These are phyloP conservation scores for Terfezia claveryi DNA, from an alignment of 495 filamentous ascomycete species.

Conservation along the genomic window DNA sequence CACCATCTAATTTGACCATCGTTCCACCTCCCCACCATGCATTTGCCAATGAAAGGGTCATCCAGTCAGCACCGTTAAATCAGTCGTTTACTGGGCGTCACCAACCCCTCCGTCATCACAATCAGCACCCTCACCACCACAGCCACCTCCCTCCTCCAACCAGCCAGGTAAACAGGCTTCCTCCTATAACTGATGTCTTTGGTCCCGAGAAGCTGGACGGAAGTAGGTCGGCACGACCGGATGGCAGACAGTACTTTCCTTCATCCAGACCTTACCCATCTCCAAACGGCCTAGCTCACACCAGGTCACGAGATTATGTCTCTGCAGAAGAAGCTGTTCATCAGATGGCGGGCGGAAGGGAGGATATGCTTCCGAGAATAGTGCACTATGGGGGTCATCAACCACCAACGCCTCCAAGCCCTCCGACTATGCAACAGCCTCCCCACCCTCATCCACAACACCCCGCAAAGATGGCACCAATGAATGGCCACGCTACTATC, in stretches of 20 bases:
- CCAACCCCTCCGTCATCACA: conserved; percentile 60
- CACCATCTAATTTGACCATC: conserved; percentile 79
- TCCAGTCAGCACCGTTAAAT: conserved; percentile 89
- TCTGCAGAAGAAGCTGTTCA: conserved; percentile 89
- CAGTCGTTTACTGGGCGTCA: conserved; percentile 87
- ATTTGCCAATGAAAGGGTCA: conserved; percentile 86
- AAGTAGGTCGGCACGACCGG: conserved; percentile 19
- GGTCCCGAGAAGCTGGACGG: conserved; percentile 56
- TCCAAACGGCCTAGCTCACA: conserved; percentile 39
- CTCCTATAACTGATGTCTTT: conserved; percentile 88
- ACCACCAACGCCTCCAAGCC: conserved; percentile 82
- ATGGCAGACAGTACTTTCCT: conserved; percentile 46
- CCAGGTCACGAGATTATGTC: conserved; percentile 65
- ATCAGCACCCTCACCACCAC: conserved; percentile 70
- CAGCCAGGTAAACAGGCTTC: conserved; percentile 79
- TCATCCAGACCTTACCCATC: conserved; percentile 48
- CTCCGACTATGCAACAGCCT: conserved; percentile 23
- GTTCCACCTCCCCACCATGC: conserved; percentile 89
- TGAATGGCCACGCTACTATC: conserved; percentile 12
- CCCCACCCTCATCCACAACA: conserved; percentile 15
- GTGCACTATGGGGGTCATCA: conserved; percentile 85
- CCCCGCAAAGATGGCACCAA: conserved; percentile 23
- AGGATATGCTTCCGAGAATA: conserved; percentile 75
- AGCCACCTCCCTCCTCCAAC: conserved; percentile 45
- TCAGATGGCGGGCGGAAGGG: conserved; percentile 69